These are phyloP conservation scores for Blastocystis sp. DNA, from an alignment of 352 stramenopile species.

Conservation along the genomic window DNA sequence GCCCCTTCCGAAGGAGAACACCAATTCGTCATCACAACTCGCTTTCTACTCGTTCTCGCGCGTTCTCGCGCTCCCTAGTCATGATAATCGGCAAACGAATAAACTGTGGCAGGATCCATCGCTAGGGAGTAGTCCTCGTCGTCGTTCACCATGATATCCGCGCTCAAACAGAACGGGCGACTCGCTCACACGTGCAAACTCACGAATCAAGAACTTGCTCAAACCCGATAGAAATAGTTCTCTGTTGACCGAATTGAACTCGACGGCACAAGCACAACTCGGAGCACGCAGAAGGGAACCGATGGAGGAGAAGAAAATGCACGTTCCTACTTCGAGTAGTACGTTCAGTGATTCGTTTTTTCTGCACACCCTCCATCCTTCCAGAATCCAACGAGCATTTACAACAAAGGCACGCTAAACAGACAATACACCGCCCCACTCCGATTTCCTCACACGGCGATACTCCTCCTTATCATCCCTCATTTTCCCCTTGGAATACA, in stretches of 20 bases:
- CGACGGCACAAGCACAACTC: neutral
- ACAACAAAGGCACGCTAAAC: neutral
- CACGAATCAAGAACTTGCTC: neutral
- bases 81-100: too few species aligned
- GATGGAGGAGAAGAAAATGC: neutral
- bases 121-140: neutral
- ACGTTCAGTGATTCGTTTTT: neutral
- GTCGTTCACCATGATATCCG: neutral
- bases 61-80: neutral
- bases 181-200: neutral
- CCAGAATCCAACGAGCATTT: neutral
- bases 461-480: conserved; percentile 45
- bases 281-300: neutral
- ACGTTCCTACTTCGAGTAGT: neutral
- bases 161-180: neutral
- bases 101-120: too few species aligned
- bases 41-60: neutral
- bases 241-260: neutral
- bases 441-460: conserved; percentile 6
- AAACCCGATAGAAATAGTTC: neutral
- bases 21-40: neutral
- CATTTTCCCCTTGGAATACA: conserved; percentile 61
- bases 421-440: conserved; percentile 49
- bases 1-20: neutral
- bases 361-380: too few species aligned